phyloP scores from a whole-genome alignment of 2,329 filamentous ascomycete species.

The Trichophyton schoenleinii region DNA sequence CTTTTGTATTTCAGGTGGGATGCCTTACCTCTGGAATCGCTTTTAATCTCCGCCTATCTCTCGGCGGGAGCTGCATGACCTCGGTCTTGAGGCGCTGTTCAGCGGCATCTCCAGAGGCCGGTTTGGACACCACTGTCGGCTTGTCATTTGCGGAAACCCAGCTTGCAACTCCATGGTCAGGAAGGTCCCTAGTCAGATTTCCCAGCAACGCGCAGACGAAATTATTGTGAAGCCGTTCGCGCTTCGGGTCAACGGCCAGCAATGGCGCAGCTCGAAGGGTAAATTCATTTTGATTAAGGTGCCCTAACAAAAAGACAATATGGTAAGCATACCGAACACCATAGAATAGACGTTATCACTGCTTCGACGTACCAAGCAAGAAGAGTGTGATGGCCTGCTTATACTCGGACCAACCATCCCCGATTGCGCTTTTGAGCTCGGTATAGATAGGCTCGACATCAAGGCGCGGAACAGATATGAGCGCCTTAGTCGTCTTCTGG shows the following conservation, averaged over 20 bases:
- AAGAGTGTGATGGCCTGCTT: conserved; percentile 47
- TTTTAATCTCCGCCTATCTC: conserved; percentile 49
- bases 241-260: conserved; percentile 40
- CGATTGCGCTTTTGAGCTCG: conserved; percentile 47
- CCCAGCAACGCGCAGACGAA: conserved; percentile 47
- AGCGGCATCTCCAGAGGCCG: conserved; percentile 45
- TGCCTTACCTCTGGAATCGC: conserved; percentile 38
- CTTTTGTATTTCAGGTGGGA: background rate
- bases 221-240: conserved; percentile 50
- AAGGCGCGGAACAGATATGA: conserved; percentile 45
- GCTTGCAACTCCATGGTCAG: conserved; percentile 49
- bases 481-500: conserved; percentile 39
- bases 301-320: conserved; percentile 29
- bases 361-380: conserved; percentile 39
- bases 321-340: background rate
- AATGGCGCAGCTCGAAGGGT: conserved; percentile 44
- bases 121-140: conserved; percentile 37
- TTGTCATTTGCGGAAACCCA: conserved; percentile 52
- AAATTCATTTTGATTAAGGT: conserved; percentile 50
- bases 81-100: conserved; percentile 53
- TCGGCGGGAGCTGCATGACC: conserved; percentile 49
- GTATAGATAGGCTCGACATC: conserved; percentile 52
- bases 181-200: conserved; percentile 48
- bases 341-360: conserved; percentile 2
- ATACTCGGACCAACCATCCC: conserved; percentile 48